Evolutionary conservation across 1,284 basidiomycete species (phyloP).

Genomic region (Agroathelia rolfsii): DNA sequence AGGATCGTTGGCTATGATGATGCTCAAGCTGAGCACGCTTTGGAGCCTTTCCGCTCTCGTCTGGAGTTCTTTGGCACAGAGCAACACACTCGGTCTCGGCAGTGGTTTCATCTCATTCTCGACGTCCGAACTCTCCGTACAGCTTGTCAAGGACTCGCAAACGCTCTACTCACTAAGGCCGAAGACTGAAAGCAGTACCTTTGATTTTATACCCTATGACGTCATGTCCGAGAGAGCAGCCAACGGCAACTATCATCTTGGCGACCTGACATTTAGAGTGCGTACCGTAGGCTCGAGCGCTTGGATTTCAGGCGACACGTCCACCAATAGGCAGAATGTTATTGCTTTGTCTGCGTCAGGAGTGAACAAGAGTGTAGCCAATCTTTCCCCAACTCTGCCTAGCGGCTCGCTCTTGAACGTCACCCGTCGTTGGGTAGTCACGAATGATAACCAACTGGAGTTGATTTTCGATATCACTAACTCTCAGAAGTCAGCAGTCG

Average conservation of each 20-base stretch:
- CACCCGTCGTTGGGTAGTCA: constrained; percentile 41
- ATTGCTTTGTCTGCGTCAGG: constrained; percentile 29
- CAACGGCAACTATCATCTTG: constrained; percentile 46
- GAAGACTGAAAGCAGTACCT: constrained; percentile 21
- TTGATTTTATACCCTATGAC: constrained; percentile 46
- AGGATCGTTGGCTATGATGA: too few relatives aligned
- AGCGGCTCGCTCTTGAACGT: constrained; percentile 35
- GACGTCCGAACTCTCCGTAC: constrained; percentile 32
- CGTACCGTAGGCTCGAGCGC: constrained; percentile 33
- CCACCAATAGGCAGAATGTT: constrained; percentile 33
- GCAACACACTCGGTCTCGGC: constrained; percentile 28
- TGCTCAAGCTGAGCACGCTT: too few relatives aligned
- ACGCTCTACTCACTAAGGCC: constrained; percentile 43
- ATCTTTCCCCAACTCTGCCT: constrained; percentile 39
- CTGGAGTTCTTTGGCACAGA: constrained; percentile 1
- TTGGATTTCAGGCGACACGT: constrained; percentile 40
- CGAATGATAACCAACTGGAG: constrained; percentile 32
- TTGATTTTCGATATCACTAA: constrained; percentile 45
- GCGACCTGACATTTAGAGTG: constrained; percentile 46
- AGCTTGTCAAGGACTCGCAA: constrained; percentile 49
- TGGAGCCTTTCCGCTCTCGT: too few relatives aligned
- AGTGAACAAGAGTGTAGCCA: constrained; percentile 36
- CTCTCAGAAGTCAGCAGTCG: constrained; percentile 33
- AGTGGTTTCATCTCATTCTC: constrained; percentile 40
- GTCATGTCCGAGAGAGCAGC: constrained; percentile 38